Base-by-base conservation (phyloP, 192 early-diverging fungal genomes). In the Umbelopsis vinacea region DNA sequence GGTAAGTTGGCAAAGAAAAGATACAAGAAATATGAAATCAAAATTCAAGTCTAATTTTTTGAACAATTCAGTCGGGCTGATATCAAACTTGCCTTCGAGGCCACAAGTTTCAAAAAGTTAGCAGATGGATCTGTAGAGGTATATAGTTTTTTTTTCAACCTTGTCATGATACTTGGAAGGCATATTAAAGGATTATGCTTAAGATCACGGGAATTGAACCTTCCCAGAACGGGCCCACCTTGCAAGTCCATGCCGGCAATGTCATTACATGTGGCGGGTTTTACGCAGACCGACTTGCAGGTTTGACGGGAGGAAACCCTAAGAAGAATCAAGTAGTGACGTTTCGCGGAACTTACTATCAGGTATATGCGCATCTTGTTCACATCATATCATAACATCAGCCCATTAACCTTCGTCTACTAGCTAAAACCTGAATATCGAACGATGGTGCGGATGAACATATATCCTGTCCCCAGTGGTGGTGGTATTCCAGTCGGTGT, bases 81-180 rank as follows among this genome's bases (percentile, higher is more conserved):
- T 38, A 79, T 79, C 52, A 79, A 79, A 40, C 70, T 73, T 11
- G 74, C 77, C 11, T 79, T 74, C 46, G 77, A 79, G 66, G 77
- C 72, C 1, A 53, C 55, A 63, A 75, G 72, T 10, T 79, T 79
- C 52, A 45, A 79, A 40, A 67, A 74, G 24, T 33, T 69, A 6
- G 22, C 43, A n/a, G 77, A 75, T 46, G 77, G 77, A 17, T 60
- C 57, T 23, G 70, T 79, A 4, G 68, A 57, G 45, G 67, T 63
- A 63, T 37, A 37, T 37, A n/a, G n/a, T 15, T 22, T 29, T 2
- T 29, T 29, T 29, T 29, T 29, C 1, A 14, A 15, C 46, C 14
- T 29, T n/a, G n/a, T n/a, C n/a, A n/a, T n/a, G n/a, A n/a, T n/a
- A n/a, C n/a, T n/a, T n/a, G n/a, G n/a, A n/a, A n/a, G n/a, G n/a